Percentiles rank a stretch among this genome's conserved stretches.
Evolutionary conservation across 2,329 filamentous ascomycete genomes (phyloP).

Genomic region (Nemania bipapillata): DNA sequence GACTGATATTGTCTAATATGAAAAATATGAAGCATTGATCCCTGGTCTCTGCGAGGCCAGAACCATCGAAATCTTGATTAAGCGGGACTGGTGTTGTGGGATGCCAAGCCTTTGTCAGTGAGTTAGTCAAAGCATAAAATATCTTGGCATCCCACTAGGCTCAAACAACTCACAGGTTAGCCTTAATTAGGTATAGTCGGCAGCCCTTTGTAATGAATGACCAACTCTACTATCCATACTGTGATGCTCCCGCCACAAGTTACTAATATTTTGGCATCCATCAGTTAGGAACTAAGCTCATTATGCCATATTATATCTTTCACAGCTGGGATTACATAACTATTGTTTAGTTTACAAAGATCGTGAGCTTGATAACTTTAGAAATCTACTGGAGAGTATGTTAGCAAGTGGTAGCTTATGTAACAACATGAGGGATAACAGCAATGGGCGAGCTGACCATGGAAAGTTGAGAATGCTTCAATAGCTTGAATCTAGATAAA

Average conservation of each 20-base stretch:
- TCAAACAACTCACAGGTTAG: background rate
- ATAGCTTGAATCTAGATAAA: constrained; percentile 20
- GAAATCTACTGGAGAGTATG: background rate
- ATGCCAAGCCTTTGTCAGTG: constrained; percentile 22
- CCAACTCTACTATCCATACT: constrained; percentile 1
- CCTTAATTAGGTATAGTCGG: constrained; percentile 10
- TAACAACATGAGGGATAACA: background rate
- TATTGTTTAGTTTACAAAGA: constrained; percentile 1
- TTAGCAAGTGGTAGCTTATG: constrained; percentile 14
- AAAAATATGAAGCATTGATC: background rate
- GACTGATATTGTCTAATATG: constrained; percentile 12
- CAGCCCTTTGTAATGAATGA: constrained; percentile 14
- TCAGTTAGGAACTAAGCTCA: background rate
- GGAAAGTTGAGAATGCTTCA: background rate
- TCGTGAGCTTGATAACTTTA: background rate
- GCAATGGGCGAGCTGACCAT: background rate
- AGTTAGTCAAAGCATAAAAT: background rate
- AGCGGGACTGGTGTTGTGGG: constrained; percentile 20
- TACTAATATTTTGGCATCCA: constrained; percentile 1
- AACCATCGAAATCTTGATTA: background rate
- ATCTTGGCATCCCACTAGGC: constrained; percentile 17
- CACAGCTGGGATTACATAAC: background rate
- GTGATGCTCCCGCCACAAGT: constrained; percentile 2
- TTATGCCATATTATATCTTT: background rate
- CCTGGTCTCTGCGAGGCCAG: background rate